Evolutionary conservation across 176 grass and related monocot genomes (phyloP), one percentile per base, ranked within the genome.

Genomic region (Carex littledalei): DNA sequence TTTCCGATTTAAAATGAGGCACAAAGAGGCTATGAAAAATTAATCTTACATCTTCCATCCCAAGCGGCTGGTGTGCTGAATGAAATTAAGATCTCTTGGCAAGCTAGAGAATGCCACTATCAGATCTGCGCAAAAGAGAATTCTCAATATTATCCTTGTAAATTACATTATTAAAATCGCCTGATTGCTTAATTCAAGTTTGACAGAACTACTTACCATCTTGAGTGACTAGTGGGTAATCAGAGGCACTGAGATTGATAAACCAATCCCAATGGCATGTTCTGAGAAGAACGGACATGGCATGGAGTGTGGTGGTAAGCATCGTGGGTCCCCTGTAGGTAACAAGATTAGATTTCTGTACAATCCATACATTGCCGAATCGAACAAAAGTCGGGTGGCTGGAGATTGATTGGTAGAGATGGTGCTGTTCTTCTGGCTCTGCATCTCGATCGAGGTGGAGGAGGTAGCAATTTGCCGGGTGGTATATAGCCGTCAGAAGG

Each of bases 261-360:
- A 99, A 99, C 96, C 96, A 99, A 86, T 99, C 93, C 96, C 96
- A 99, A 0, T 84, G 80, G 84, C 88, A 82, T 22, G 88, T 84
- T 16, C 91, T 86, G 41, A 99, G 93, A 16, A 99, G 93, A 32
- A 99, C 53, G 0, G 96, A 85, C 45, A 99, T 84, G 82, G 90
- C 96, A 84, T 99, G 96, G 85, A 99, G 91, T 59, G 96, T 99
- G 67, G 93, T 95, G 85, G 96, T 86, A 21, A 99, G 93, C 96
- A 99, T 99, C 22, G 93, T 99, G 45, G 96, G 91, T 0, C 96
- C 96, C 7, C 96, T 89, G 93, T 99, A 99, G 29, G 96, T 99
- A 6, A 99, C 91, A 0, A 92, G 87, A 86, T 94, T 99, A 20
- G 96, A 89, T 47, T 67, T 86, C 3, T 92, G 85, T 9, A 95